phyloP scores from a whole-genome alignment of 495 filamentous ascomycete genomes.

The Arthonia radiata region DNA sequence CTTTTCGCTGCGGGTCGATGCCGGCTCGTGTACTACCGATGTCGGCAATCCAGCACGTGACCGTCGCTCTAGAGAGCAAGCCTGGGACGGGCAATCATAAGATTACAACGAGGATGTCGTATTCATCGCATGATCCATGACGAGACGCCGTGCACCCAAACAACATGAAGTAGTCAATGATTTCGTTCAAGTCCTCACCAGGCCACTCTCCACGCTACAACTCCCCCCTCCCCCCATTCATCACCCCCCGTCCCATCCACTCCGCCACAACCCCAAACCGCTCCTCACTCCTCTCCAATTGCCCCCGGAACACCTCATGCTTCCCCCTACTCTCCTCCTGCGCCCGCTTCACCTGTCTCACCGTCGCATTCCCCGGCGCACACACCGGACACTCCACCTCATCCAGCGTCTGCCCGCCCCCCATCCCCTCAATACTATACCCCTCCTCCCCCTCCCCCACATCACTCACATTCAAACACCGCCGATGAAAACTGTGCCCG shows the following conservation, averaged over 20 bases:
- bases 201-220: too few species aligned
- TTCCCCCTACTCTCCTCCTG: constrained; percentile 72
- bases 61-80: too few species aligned
- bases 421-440: too few species aligned
- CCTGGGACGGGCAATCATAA: too few species aligned
- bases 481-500: constrained; percentile 85
- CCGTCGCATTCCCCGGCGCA: constrained; percentile 56
- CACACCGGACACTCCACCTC: constrained; percentile 63
- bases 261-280: constrained; percentile 72
- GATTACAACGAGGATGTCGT: too few species aligned
- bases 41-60: too few species aligned
- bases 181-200: too few species aligned
- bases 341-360: constrained; percentile 57
- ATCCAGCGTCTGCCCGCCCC: constrained; percentile 30
- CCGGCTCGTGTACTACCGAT: too few species aligned
- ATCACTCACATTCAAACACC: constrained; percentile 35
- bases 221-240: constrained; percentile 22
- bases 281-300: constrained; percentile 55
- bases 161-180: too few species aligned
- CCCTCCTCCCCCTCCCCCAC: constrained; percentile 24
- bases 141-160: too few species aligned
- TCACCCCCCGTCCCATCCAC: constrained; percentile 85
- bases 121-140: too few species aligned
- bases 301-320: constrained; percentile 74
- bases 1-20: too few species aligned